Base-by-base conservation (phyloP, 768 basidiomycete species). In the Panaeolus papilionaceus region DNA sequence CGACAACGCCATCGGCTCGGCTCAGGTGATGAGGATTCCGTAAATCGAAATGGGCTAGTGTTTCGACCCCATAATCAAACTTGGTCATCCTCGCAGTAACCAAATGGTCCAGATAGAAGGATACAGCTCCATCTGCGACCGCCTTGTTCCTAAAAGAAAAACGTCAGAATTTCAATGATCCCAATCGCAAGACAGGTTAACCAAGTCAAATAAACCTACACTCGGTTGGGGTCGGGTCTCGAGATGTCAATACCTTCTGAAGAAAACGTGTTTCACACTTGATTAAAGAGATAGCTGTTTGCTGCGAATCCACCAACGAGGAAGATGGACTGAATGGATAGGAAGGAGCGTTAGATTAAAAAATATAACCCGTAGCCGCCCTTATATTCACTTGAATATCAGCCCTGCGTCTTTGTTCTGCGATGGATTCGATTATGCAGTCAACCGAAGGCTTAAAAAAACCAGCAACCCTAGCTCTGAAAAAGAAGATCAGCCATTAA, bases 231-330 rank as follows among this genome's bases (percentile, higher is more conserved):
- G 67, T 86, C 85, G 0, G 85, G 86, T n/a, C 83, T 78, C 66
- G 80, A 81, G 16, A 86, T 66, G 38, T 71, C 74, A 38, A 85
- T 71, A 38, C 81, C 80, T 0, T 76, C 67, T 1, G 74, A 66
- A 1, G 75, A 75, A 37, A 87, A 74, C 4, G 74, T 66, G 63
- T 70, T 73, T 66, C 79, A 81, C 5, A 88, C 75, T 64, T 79
- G 75, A 1, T 78, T 69, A 67, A 80, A 83, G n/a, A 88, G 73
- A 80, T 83, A 87, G 44, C 84, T 81, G 67, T 82, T 86, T 0
- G 85, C 84, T 8, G 83, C 84, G 69, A 87, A 87, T 0, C 86
- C 86, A 37, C 86, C 86, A 11, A 88, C 85, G 2, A 88, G 79
- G 54, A 82, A 78, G 14, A 82, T 75, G 9, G 77, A 76, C 82